Conservation (phyloP, 139 green algal species). For the Coccomyxa sp. region DNA sequence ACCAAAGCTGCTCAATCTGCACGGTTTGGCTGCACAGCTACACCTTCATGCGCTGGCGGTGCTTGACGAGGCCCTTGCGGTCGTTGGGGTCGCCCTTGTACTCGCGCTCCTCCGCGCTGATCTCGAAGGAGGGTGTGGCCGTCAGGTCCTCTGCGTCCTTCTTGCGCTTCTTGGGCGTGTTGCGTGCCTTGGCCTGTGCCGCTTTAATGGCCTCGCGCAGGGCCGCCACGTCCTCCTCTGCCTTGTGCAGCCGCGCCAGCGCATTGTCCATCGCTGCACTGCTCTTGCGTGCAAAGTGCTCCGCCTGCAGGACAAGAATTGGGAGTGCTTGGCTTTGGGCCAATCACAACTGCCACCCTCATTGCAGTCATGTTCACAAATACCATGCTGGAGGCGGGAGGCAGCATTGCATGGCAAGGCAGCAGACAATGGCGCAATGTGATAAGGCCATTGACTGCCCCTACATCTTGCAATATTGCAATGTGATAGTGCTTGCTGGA, state of each 20-base stretch:
- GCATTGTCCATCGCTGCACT: not conserved
- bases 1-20: no score
- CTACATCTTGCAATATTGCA: no score
- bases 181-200: not conserved
- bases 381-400: no score
- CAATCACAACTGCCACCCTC: not conserved
- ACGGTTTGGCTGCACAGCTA: not conserved
- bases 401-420: no score
- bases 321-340: not conserved
- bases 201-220: not conserved
- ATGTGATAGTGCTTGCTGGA: no score
- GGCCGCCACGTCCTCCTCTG: not conserved
- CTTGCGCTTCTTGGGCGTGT: not conserved
- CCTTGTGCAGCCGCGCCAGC: not conserved
- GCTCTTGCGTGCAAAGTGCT: not conserved
- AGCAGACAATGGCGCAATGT: no score
- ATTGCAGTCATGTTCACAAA: no score
- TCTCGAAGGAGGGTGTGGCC: constrained; percentile 28
- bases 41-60: constrained; percentile 21
- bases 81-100: constrained; percentile 39
- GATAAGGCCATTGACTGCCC: no score
- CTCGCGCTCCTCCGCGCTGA: constrained; percentile 21
- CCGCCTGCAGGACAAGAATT: not conserved
- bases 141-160: not conserved
- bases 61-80: constrained; percentile 44